phyloP scores from a whole-genome alignment of 108 stramenopile genomes.

The Nannochloropsis oceanica region DNA sequence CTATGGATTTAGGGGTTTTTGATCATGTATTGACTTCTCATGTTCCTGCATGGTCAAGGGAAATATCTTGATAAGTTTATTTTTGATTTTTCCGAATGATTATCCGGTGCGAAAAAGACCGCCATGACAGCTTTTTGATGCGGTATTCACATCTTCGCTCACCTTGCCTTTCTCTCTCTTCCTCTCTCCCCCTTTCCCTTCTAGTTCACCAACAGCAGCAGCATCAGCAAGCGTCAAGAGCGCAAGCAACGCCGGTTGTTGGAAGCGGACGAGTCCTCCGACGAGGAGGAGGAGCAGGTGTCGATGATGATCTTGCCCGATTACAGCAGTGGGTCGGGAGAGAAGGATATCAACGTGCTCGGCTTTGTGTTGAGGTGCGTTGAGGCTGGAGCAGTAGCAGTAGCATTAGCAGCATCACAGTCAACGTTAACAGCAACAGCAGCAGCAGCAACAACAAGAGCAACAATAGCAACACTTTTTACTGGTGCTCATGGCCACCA shows the following conservation, averaged over 20 bases:
- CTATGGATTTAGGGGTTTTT: background rate
- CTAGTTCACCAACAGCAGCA: background rate
- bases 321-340: constrained; percentile 33
- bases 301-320: constrained; percentile 31
- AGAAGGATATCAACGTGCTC: constrained; percentile 39
- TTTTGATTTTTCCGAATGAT: background rate
- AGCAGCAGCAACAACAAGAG: constrained; percentile 11
- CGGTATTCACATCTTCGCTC: background rate
- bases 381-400: constrained; percentile 4
- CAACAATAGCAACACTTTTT: background rate
- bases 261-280: background rate
- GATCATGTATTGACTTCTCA: background rate
- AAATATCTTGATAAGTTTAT: background rate
- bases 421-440: constrained; percentile 13
- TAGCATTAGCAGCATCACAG: constrained; percentile 6
- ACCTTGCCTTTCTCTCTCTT: background rate
- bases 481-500: background rate
- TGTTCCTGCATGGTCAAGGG: background rate
- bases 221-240: background rate
- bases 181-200: background rate
- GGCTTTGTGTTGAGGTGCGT: constrained; percentile 32
- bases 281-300: background rate
- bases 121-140: background rate
- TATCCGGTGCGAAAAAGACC: constrained; percentile 6
- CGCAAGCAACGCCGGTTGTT: background rate